Base-by-base conservation (phyloP, 2,329 filamentous ascomycete species). In the Tolypocladium paradoxum region DNA sequence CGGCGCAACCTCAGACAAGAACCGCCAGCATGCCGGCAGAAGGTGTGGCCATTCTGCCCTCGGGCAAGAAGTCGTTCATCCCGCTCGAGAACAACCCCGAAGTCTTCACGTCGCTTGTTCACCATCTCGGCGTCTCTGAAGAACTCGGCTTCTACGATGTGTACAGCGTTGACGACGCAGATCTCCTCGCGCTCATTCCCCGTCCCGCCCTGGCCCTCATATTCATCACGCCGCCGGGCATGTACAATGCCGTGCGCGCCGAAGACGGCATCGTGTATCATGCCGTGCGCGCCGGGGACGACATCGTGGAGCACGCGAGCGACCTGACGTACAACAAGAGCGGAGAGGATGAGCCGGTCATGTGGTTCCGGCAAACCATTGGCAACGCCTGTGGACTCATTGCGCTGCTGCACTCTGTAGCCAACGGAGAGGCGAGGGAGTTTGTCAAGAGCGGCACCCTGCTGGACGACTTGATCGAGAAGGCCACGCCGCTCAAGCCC, bases 341-440 rank as follows among this genome's bases (percentile, higher is more conserved):
- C 8, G 69, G 68, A 2, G 60, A 62, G 6, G 65, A 70, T 0
- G 86, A 91, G 60, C 80, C 86, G 7, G 82, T 91, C 1, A 73
- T 88, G 20, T 95, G 88, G 88, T 93, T 90, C 72, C 84, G 84
- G 63, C 89, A 95, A 68, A 93, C 87, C 0, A 93, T 95, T 61
- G 80, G 83, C 54, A 85, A 93, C 65, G 87, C 88, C 1, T 95
- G 88, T 64, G 89, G 89, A 0, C 77, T 91, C 24, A 90, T 90
- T 62, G 89, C 83, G 0, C 73, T 93, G 6, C 68, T 95, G 9
- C 89, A 95, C 66, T 81, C 80, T 18, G 77, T 87, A 1, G 79
- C 79, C 49, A 95, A 93, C 65, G 87, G 88, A 1, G 73, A 74
- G 4, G 78, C 83, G 0, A 72, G 77, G 20, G 64, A 69, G 2